A percentile compares a stretch with the other conserved stretches of the same genome.
phyloP scores from a whole-genome alignment of 768 basidiomycete species.

The Rubroboletus pulcherrimus region DNA sequence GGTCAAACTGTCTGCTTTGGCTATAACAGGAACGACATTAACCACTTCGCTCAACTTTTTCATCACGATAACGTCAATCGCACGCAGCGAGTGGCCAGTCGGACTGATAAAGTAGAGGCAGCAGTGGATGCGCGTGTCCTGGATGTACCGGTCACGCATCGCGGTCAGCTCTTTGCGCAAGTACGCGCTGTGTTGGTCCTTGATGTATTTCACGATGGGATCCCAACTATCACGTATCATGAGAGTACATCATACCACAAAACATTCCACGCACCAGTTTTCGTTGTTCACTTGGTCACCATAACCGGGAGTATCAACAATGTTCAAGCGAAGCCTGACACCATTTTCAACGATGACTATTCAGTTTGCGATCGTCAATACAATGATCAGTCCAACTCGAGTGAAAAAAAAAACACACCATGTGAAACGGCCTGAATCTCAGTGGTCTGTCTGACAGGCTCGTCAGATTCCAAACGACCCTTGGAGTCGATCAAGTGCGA shows the following conservation, averaged over 20 bases:
- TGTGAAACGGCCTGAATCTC: slow-evolving; percentile 95
- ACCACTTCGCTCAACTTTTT: slow-evolving; percentile 99
- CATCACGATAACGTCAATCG: slow-evolving; percentile 98
- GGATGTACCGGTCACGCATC: slow-evolving; percentile 97
- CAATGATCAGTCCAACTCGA: background rate
- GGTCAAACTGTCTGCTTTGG: slow-evolving; percentile 94
- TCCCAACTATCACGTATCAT: slow-evolving; percentile 73
- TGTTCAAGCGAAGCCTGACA: slow-evolving; percentile 91
- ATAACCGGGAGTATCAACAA: slow-evolving; percentile 98
- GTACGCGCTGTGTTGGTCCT: slow-evolving; percentile 98
- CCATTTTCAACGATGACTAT: slow-evolving; percentile 95
- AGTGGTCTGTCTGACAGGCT: slow-evolving; percentile 91
- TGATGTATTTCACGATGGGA: slow-evolving; percentile 98
- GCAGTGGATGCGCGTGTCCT: slow-evolving; percentile 98
- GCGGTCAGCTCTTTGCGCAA: slow-evolving; percentile 98
- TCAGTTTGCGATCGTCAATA: slow-evolving; percentile 8
- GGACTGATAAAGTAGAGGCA: slow-evolving; percentile 98
- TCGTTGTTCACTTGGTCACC: slow-evolving; percentile 99
- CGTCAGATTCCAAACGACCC: slow-evolving; percentile 84
- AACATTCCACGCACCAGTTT: slow-evolving; percentile 65
- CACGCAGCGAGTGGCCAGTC: slow-evolving; percentile 93
- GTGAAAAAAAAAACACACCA: slow-evolving; percentile 50
- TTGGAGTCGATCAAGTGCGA: slow-evolving; percentile 98
- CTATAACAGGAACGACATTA: slow-evolving; percentile 99
- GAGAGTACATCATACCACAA: background rate